Evolutionary conservation across 345 rosid species (phyloP).

Genomic region (Heritiera fomes): DNA sequence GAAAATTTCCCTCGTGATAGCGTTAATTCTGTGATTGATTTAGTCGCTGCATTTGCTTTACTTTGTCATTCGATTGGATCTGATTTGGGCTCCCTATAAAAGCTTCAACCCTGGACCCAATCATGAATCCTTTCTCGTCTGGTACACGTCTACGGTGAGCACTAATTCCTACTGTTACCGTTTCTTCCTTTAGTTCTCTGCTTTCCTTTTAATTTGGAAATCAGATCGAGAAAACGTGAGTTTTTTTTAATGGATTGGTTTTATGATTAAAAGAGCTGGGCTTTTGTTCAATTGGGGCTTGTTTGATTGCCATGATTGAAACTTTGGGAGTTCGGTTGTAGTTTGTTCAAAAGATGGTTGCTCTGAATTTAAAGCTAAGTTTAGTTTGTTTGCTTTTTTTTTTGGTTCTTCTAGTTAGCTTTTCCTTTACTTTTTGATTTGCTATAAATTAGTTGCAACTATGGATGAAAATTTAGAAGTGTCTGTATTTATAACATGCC

Average conservation of each 20-base stretch:
- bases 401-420: constrained; percentile 11
- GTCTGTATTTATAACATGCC: neutral
- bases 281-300: neutral
- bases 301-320: neutral
- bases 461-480: neutral
- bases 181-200: neutral
- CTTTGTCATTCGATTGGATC: constrained; percentile 36
- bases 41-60: constrained; percentile 12
- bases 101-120: constrained; percentile 41
- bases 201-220: neutral
- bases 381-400: neutral
- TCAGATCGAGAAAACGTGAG: constrained; percentile 16
- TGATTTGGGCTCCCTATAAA: constrained; percentile 27
- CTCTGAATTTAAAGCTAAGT: constrained; percentile 4
- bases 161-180: constrained; percentile 9
- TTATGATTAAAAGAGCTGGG: constrained; percentile 5
- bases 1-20: constrained; percentile 21
- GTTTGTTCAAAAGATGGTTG: constrained; percentile 2
- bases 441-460: neutral
- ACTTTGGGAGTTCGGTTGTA: neutral
- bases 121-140: constrained; percentile 98
- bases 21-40: constrained; percentile 3
- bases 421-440: neutral
- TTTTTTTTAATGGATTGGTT: constrained; percentile 1
- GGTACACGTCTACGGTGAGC: constrained; percentile 94